These are phyloP conservation scores for Candida silvatica DNA, from an alignment of 805 yeast species.

Conservation along the genomic window DNA sequence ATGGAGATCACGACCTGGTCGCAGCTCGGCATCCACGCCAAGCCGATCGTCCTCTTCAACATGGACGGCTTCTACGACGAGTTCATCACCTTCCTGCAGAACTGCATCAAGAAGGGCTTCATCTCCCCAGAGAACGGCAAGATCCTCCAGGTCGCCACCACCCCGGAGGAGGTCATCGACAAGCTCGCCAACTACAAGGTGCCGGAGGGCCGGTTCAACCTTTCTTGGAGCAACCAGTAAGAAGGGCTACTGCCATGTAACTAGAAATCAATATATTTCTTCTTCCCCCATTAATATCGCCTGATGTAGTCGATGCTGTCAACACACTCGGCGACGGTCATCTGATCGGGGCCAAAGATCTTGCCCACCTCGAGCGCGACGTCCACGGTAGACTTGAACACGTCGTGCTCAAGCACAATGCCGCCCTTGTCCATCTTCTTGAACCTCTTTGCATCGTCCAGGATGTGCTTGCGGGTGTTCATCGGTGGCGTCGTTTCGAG, in stretches of 20 bases:
- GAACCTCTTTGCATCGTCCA: constrained; percentile 51
- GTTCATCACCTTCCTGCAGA: constrained; percentile 50
- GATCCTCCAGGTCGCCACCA: constrained; percentile 60
- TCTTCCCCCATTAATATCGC: no score
- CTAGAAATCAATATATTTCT: not conserved
- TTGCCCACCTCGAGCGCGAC: constrained; percentile 53
- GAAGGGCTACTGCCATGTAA: not conserved
- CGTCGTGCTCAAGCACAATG: constrained; percentile 83
- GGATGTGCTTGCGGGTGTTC: constrained; percentile 44
- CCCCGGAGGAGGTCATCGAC: constrained; percentile 59
- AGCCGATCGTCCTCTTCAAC: constrained; percentile 74
- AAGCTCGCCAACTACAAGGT: constrained; percentile 51
- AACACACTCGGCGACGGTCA: constrained; percentile 74
- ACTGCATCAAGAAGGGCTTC: constrained; percentile 57
- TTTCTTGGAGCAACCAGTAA: constrained; percentile 50
- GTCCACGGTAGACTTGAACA: constrained; percentile 53
- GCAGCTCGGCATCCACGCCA: constrained; percentile 77
- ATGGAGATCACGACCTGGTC: constrained; percentile 90
- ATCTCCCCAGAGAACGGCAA: constrained; percentile 58
- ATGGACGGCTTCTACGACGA: constrained; percentile 74
- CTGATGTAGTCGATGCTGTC: constrained; percentile 57
- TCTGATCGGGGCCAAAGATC: constrained; percentile 50
- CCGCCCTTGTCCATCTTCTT: constrained; percentile 36
- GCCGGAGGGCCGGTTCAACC: constrained; percentile 67
- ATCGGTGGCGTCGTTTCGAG: constrained; percentile 37